Evolutionary conservation across 331 rosid genomes (phyloP), one percentile per base, ranked within the genome.

Genomic region (Quercus phellos): DNA sequence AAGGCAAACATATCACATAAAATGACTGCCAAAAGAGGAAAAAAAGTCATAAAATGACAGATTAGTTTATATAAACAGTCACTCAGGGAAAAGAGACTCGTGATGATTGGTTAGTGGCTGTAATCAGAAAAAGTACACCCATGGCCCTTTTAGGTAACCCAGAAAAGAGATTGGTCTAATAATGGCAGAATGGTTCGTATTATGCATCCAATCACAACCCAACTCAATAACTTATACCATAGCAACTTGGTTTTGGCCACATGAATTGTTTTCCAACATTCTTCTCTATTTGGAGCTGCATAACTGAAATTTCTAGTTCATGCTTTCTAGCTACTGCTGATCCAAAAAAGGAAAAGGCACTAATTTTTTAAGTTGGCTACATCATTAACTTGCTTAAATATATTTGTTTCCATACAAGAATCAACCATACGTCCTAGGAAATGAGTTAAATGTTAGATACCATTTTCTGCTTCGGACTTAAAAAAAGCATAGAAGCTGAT

Each of bases 41-140:
- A 58, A 58, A 58, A 19, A 8, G 4, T 4, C 64, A 10, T 58
- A 19, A 58, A 22, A 19, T 32, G 2, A 55, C 38, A 68, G 55
- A 77, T 26, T 18, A 29, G 32, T 72, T 70, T 69, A 78, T 63
- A 59, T 53, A 74, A 73, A 30, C 46, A 66, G 16, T 29, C 43
- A 19, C 59, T 42, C 54, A 63, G 72, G 26, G 72, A 12, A 24
- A 73, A 8, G 59, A 75, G 46, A 12, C 27, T 61, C 79, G 3
- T 30, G 56, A 42, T n/a, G 68, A 14, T 30, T 19, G 14, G 60
- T 60, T 53, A 18, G 53, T 82, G 70, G 19, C 72, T 11, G 34
- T 34, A 58, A 43, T 12, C 24, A 35, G 76, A 32, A 34, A 22
- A 50, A 27, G 21, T 55, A 21, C 5, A 29, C 21, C 22, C 19